phyloP scores from a whole-genome alignment of 192 early-diverging fungal species.

The Dissophora globulifera region DNA sequence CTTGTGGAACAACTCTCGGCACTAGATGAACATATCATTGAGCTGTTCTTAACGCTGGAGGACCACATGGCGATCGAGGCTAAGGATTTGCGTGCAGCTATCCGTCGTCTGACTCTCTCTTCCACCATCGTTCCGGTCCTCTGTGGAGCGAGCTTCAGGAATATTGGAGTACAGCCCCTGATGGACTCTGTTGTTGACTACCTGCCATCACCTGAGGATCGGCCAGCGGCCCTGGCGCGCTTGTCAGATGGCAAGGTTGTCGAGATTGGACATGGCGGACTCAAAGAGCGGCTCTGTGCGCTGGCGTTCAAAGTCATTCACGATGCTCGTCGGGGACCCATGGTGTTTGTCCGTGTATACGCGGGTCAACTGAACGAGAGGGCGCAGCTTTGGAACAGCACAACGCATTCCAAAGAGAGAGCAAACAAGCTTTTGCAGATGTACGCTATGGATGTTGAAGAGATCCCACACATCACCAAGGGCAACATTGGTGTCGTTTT shows the following conservation, averaged over 20 bases:
- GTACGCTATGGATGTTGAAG: slow-evolving; percentile 92
- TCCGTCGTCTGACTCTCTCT: slow-evolving; percentile 77
- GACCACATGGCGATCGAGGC: slow-evolving; percentile 77
- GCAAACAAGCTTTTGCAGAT: slow-evolving; percentile 87
- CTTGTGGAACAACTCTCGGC: slow-evolving; percentile 88
- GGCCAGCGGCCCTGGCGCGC: slow-evolving; percentile 68
- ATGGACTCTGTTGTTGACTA: slow-evolving; percentile 90
- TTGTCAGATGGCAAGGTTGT: slow-evolving; percentile 52
- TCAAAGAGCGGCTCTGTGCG: slow-evolving; percentile 75
- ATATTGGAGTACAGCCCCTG: slow-evolving; percentile 93
- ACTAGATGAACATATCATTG: slow-evolving; percentile 85
- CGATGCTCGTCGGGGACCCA: slow-evolving; percentile 84
- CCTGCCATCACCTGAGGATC: slow-evolving; percentile 83
- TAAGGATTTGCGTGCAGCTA: slow-evolving; percentile 67
- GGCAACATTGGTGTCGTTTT: slow-evolving; percentile 91
- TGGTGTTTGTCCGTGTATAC: slow-evolving; percentile 94
- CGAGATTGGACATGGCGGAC: slow-evolving; percentile 54
- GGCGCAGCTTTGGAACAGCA: slow-evolving; percentile 74
- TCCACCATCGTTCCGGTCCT: slow-evolving; percentile 84
- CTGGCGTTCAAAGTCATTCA: slow-evolving; percentile 95
- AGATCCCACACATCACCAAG: slow-evolving; percentile 72
- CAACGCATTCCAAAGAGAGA: slow-evolving; percentile 75
- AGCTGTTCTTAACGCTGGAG: slow-evolving; percentile 83
- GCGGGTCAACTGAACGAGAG: slow-evolving; percentile 78
- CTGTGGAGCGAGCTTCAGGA: slow-evolving; percentile 87